Conservation (phyloP, 257 asterid species). For the Leptodermis oblonga region DNA sequence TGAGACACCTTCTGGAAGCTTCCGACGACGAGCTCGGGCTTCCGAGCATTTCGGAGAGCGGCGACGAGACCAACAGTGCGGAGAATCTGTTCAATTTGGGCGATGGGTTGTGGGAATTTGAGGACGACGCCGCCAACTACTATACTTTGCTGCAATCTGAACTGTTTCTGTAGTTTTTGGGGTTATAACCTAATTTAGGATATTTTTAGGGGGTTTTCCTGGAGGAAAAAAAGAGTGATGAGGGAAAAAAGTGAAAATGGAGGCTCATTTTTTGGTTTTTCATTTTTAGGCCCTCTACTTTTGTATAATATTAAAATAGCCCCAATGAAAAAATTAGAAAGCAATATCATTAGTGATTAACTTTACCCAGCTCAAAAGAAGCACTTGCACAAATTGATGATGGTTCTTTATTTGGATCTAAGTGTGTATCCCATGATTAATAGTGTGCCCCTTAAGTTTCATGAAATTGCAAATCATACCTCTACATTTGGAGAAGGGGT, state of each 20-base stretch:
- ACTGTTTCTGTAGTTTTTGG: conserved; percentile 52
- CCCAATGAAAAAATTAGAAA: conserved; percentile 10
- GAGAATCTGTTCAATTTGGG: conserved; percentile 27
- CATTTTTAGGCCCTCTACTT: conserved; percentile 40
- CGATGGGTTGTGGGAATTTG: conserved; percentile 71
- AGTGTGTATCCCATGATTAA: too few species aligned
- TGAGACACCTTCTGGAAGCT: conserved; percentile 83
- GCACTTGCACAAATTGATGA: background rate
- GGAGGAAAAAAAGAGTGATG: background rate
- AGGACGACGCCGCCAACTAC: conserved; percentile 68
- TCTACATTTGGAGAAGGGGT: too few species aligned
- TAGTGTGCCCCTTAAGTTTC: too few species aligned
- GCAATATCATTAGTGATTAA: conserved; percentile 4
- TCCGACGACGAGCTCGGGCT: conserved; percentile 90
- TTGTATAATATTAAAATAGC: conserved; percentile 20
- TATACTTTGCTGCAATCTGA: conserved; percentile 56
- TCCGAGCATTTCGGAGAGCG: conserved; percentile 35
- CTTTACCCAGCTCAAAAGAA: conserved; percentile 6
- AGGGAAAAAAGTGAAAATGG: conserved; percentile 13
- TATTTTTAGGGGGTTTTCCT: conserved; percentile 24
- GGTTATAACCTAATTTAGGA: conserved; percentile 19
- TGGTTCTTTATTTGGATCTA: too few species aligned
- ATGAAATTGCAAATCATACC: too few species aligned
- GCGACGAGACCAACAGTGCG: conserved; percentile 21
- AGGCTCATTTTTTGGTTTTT: conserved; percentile 32